These are phyloP conservation scores for Ambrosiella xylebori DNA, from an alignment of 2,329 filamentous ascomycete species.

Conservation along the genomic window DNA sequence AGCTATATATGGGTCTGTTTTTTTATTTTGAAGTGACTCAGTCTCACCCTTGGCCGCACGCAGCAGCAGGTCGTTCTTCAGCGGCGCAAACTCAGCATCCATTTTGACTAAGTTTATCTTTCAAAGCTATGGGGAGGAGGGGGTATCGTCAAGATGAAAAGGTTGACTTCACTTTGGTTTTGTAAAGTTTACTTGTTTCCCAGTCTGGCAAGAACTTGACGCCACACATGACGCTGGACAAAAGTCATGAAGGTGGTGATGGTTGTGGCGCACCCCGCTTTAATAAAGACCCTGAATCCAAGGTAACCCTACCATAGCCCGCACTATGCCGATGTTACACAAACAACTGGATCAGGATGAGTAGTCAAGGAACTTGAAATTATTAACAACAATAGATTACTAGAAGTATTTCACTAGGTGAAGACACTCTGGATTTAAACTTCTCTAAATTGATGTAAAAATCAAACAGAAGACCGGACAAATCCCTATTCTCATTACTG, in stretches of 20 bases:
- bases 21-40: background rate
- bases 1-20: background rate
- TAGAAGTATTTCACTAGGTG: no score
- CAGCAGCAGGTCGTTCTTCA: constrained; percentile 85
- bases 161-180: background rate
- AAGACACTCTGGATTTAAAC: no score
- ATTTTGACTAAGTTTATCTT: constrained; percentile 5
- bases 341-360: background rate
- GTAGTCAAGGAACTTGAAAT: background rate
- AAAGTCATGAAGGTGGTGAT: background rate
- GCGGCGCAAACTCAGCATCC: constrained; percentile 44
- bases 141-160: background rate
- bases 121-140: background rate
- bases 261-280: background rate
- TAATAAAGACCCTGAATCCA: background rate
- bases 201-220: background rate
- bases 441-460: background rate
- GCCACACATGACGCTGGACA: background rate
- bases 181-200: background rate
- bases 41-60: constrained; percentile 68
- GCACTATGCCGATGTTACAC: background rate
- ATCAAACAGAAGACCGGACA: background rate
- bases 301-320: background rate
- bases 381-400: background rate
- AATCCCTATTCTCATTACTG: background rate